Evolutionary conservation across 495 filamentous ascomycete genomes (phyloP).

Genomic region (Podospora pseudocomata): DNA sequence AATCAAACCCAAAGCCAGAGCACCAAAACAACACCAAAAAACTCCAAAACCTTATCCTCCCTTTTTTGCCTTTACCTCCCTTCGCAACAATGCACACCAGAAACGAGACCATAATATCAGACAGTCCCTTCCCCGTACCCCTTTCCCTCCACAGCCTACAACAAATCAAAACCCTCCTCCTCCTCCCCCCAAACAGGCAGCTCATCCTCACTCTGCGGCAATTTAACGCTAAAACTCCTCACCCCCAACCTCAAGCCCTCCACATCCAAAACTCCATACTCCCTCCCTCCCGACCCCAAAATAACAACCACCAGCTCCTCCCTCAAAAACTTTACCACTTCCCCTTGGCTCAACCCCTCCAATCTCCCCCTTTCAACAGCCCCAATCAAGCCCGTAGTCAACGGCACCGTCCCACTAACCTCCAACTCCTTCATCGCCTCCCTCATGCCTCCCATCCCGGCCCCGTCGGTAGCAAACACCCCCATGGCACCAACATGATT

Average conservation of each 20-base stretch:
- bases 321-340: slow-evolving; percentile 46
- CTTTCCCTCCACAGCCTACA: background rate
- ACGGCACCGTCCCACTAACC: slow-evolving; percentile 54
- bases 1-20: background rate
- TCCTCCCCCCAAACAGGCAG: slow-evolving; percentile 44
- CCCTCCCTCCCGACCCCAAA: slow-evolving; percentile 29
- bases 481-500: slow-evolving; percentile 54
- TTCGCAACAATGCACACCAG: no score
- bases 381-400: slow-evolving; percentile 51
- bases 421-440: slow-evolving; percentile 16
- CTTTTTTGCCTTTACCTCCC: background rate
- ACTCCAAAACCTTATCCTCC: background rate
- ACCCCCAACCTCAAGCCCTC: slow-evolving; percentile 37
- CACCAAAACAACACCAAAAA: background rate
- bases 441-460: slow-evolving; percentile 15
- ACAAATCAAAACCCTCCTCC: slow-evolving; percentile 24
- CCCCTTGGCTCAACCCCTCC: slow-evolving; percentile 37
- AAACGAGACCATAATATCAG: no score
- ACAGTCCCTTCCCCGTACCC: background rate
- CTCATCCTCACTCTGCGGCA: slow-evolving; percentile 35
- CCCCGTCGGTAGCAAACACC: slow-evolving; percentile 43
- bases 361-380: slow-evolving; percentile 38
- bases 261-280: slow-evolving; percentile 25
- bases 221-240: slow-evolving; percentile 40
- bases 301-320: slow-evolving; percentile 41